Evolutionary conservation across 768 basidiomycete genomes (phyloP).

Genomic region (Leccinum variicolor): DNA sequence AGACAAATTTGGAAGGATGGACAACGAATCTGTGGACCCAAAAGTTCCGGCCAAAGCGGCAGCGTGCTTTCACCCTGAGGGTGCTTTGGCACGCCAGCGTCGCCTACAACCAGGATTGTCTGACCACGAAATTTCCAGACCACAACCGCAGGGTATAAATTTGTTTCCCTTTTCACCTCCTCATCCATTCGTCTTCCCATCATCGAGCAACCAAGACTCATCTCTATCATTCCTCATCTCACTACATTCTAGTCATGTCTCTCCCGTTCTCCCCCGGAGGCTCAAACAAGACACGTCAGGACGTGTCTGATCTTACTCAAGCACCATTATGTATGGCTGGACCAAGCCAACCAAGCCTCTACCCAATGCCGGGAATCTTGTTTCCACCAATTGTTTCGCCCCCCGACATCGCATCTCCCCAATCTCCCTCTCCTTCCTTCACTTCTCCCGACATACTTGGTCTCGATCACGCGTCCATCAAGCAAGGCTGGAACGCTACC

Average conservation of each 20-base stretch:
- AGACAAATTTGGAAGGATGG: too few relatives aligned
- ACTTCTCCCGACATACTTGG: background rate
- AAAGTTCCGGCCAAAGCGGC: background rate
- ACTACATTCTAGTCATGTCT: background rate
- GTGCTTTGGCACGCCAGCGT: slow-evolving; percentile 1
- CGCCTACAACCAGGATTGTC: background rate
- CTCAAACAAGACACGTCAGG: background rate
- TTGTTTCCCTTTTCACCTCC: background rate
- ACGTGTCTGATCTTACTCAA: background rate
- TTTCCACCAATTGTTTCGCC: background rate
- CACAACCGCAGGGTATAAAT: slow-evolving; percentile 1
- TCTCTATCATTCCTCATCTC: background rate
- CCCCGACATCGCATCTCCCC: background rate
- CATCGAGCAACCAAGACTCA: background rate
- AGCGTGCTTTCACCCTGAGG: background rate
- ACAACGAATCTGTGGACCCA: background rate
- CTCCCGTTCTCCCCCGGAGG: background rate
- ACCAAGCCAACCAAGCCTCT: background rate
- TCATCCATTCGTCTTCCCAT: too few relatives aligned
- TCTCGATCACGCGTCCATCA: background rate
- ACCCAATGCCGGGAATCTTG: background rate
- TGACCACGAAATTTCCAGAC: background rate
- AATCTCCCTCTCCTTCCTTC: background rate
- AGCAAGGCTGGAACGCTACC: background rate
- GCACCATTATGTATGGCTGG: too few relatives aligned